These are phyloP conservation scores for Diaporthe citrichinensis DNA, from an alignment of 2,329 filamentous ascomycete genomes.

Conservation along the genomic window DNA sequence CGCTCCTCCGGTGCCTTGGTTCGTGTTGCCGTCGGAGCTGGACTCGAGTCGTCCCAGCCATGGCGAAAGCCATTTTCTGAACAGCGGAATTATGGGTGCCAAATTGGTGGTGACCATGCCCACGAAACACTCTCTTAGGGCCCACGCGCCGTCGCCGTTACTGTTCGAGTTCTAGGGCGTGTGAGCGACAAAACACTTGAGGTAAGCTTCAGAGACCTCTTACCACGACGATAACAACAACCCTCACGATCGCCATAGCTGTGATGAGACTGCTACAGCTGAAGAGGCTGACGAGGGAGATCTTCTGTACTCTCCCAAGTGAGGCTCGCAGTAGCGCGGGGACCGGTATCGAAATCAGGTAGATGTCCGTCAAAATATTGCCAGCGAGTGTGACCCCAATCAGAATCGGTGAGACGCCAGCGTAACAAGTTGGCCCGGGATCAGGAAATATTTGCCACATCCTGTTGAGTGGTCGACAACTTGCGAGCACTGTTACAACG, in stretches of 20 bases:
- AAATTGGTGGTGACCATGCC: conserved; percentile 36
- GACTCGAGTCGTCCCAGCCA: conserved; percentile 20
- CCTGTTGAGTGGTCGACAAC: conserved; percentile 65
- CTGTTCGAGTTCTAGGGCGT: conserved; percentile 10
- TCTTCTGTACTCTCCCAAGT: conserved; percentile 26
- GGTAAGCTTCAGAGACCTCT: background rate
- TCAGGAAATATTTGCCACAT: conserved; percentile 74
- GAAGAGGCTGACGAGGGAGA: conserved; percentile 37
- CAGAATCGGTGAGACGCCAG: conserved; percentile 29
- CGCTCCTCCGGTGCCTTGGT: background rate
- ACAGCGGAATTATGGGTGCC: conserved; percentile 31
- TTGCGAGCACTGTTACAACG: conserved; percentile 64
- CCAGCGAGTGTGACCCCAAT: conserved; percentile 35
- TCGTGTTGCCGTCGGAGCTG: background rate
- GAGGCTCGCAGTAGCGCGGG: conserved; percentile 31
- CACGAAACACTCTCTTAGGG: conserved; percentile 35
- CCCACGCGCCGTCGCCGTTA: conserved; percentile 39
- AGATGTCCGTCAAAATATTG: conserved; percentile 40
- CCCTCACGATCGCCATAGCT: conserved; percentile 34
- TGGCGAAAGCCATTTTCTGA: conserved; percentile 35
- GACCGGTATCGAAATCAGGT: conserved; percentile 39
- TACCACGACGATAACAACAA: conserved; percentile 31
- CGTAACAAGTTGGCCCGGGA: conserved; percentile 61
- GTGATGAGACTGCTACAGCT: conserved; percentile 40
- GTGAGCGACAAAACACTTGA: background rate